Evolutionary conservation across 2,329 filamentous ascomycete species (phyloP).

Genomic region (Acephala macrosclerotiorum): DNA sequence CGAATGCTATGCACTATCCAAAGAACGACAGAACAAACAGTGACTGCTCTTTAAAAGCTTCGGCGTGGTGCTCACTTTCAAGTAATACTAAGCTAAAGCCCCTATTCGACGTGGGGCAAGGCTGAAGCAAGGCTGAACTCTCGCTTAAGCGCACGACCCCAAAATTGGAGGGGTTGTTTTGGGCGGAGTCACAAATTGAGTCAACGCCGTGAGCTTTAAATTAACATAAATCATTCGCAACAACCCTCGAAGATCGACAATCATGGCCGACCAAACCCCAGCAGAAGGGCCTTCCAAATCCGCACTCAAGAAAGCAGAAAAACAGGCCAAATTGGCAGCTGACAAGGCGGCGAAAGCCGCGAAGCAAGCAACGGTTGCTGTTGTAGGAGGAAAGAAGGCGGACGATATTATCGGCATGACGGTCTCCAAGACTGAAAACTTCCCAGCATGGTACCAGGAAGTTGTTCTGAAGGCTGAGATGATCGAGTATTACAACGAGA

Average conservation of each 20-base stretch:
- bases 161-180: not conserved
- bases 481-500: conserved; percentile 93
- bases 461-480: conserved; percentile 96
- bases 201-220: conserved; percentile 8
- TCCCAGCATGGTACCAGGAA: conserved; percentile 96
- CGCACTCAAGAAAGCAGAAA: conserved; percentile 71
- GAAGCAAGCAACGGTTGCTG: conserved; percentile 59
- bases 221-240: not conserved
- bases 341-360: conserved; percentile 69
- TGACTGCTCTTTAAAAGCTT: not conserved
- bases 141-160: conserved; percentile 17
- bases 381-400: conserved; percentile 65
- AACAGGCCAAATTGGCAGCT: conserved; percentile 66
- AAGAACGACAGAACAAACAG: not conserved
- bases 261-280: conserved; percentile 36
- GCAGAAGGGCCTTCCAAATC: conserved; percentile 61
- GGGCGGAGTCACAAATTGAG: conserved; percentile 19
- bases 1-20: too few species aligned
- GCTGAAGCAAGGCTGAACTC: conserved; percentile 17
- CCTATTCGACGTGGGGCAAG: not conserved
- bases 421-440: conserved; percentile 83
- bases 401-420: conserved; percentile 88
- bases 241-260: conserved; percentile 5
- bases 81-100: not conserved
- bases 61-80: not conserved